phyloP scores from a whole-genome alignment of 352 stramenopile species.

The Phytophthora tubulina region DNA sequence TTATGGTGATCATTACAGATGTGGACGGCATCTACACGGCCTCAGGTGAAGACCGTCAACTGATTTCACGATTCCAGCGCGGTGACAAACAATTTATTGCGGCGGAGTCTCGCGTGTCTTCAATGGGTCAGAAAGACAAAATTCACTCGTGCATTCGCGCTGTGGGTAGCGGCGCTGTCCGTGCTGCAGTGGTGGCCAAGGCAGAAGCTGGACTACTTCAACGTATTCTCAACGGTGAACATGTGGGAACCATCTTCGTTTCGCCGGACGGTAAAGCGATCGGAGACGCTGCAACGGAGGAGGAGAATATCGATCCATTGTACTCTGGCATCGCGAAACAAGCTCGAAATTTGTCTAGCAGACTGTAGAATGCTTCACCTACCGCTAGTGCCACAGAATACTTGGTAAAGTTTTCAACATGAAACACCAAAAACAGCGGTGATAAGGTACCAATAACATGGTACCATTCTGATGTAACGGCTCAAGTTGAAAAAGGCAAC shows the following conservation, averaged over 20 bases:
- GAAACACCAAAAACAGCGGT: too few species aligned
- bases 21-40: conserved; percentile 64
- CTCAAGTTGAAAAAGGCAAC: conserved; percentile 34
- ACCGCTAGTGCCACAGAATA: too few species aligned
- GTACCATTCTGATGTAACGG: conserved; percentile 35
- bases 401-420: too few species aligned
- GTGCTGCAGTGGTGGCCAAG: conserved; percentile 69
- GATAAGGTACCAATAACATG: not conserved
- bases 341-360: conserved; percentile 36
- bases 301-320: conserved; percentile 68
- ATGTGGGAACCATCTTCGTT: conserved; percentile 68
- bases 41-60: conserved; percentile 25
- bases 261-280: conserved; percentile 19
- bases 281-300: conserved; percentile 28
- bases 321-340: conserved; percentile 62
- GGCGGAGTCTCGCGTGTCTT: conserved; percentile 50
- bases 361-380: conserved; percentile 27
- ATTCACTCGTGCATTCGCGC: conserved; percentile 40
- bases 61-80: conserved; percentile 60
- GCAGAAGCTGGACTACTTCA: conserved; percentile 63
- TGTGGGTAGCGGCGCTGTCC: conserved; percentile 50
- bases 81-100: conserved; percentile 48
- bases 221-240: conserved; percentile 65
- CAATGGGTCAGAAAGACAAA: conserved; percentile 79
- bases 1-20: conserved; percentile 83